Evolutionary conservation across 805 yeast genomes (phyloP), one percentile per base, ranked within the genome.

Genomic region (Ogataea naganishii): DNA sequence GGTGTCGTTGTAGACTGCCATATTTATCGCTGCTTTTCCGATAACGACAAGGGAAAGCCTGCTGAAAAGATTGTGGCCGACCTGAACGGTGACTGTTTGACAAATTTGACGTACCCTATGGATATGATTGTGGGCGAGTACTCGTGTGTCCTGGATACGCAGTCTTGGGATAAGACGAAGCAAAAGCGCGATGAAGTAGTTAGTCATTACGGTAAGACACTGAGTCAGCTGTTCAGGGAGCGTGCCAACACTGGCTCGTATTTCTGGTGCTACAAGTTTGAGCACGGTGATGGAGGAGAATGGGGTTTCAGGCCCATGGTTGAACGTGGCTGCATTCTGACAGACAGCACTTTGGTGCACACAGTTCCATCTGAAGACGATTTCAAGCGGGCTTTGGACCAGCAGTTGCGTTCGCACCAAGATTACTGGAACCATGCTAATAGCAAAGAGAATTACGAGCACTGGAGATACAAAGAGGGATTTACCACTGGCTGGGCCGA

Each of bases 211-310:
- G 95, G 95, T 8, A 60, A 60, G 13, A 52, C 50, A n/a, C 77
- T 84, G 50, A 39, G 54, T 5, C 45, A 55, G 3, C 38, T 69
- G 5, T 71, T 81, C 46, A 46, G 51, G 5, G 43, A 67, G 22
- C 56, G 79, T 20, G 78, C 89, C 2, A 52, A 64, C 7, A 68
- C 74, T 33, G 97, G 97, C 0, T 66, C 72, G 35, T 88, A 68
- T 53, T 89, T 92, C 56, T 89, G 97, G 97, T 82, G 95, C 2
- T 81, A 60, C 52, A 84, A 85, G 56, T 88, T 88, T 48, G 72
- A 80, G 49, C 65, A 75, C 34, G 96, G 96, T 2, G 80, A 78
- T 47, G 96, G 96, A 24, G 97, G 97, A 11, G 96, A 85, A 57
- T 89, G 97, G 97, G 96, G 92, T 29, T 79, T 84, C 56, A 65